Percentiles rank a stretch among this genome's conserved stretches.
These are phyloP conservation scores for Ascochyta koolunga DNA, from an alignment of 2,329 filamentous ascomycete species.

Conservation along the genomic window DNA sequence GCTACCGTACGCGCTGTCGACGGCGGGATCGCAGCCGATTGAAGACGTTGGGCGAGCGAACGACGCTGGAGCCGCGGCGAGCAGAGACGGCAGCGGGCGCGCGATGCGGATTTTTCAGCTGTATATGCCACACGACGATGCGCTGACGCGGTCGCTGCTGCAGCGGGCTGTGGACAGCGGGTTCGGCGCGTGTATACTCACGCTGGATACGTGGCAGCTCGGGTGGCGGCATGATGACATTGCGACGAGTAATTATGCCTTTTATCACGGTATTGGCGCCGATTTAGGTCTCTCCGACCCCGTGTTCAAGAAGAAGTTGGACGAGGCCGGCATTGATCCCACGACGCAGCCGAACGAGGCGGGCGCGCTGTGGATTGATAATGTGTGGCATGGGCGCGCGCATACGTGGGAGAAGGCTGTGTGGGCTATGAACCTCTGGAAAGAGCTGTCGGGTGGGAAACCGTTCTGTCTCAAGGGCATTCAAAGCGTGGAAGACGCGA, in stretches of 20 bases:
- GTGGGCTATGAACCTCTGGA: slow-evolving; percentile 67
- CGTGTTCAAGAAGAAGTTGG: slow-evolving; percentile 62
- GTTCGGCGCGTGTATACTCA: slow-evolving; percentile 65
- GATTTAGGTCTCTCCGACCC: slow-evolving; percentile 65
- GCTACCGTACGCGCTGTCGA: slow-evolving; percentile 65
- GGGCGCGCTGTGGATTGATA: slow-evolving; percentile 68
- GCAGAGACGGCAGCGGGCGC: slow-evolving; percentile 3
- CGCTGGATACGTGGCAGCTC: slow-evolving; percentile 68
- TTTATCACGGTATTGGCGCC: slow-evolving; percentile 65
- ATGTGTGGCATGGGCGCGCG: slow-evolving; percentile 67
- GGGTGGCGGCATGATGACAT: slow-evolving; percentile 67
- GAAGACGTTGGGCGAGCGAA: slow-evolving; percentile 65
- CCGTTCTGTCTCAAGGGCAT: slow-evolving; percentile 72
- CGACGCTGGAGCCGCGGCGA: slow-evolving; percentile 41
- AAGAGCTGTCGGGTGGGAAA: slow-evolving; percentile 60
- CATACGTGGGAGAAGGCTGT: slow-evolving; percentile 70
- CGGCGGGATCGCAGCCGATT: slow-evolving; percentile 62
- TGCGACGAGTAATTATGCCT: slow-evolving; percentile 64
- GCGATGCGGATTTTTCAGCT: slow-evolving; percentile 65
- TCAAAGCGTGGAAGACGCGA: slow-evolving; percentile 69
- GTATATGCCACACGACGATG: slow-evolving; percentile 69
- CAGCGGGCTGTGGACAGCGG: slow-evolving; percentile 61
- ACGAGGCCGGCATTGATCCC: slow-evolving; percentile 60
- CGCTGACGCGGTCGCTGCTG: slow-evolving; percentile 62
- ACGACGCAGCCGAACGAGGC: slow-evolving; percentile 59